Base-by-base conservation (phyloP, 2,329 filamentous ascomycete genomes). In the Tothia fuscella region DNA sequence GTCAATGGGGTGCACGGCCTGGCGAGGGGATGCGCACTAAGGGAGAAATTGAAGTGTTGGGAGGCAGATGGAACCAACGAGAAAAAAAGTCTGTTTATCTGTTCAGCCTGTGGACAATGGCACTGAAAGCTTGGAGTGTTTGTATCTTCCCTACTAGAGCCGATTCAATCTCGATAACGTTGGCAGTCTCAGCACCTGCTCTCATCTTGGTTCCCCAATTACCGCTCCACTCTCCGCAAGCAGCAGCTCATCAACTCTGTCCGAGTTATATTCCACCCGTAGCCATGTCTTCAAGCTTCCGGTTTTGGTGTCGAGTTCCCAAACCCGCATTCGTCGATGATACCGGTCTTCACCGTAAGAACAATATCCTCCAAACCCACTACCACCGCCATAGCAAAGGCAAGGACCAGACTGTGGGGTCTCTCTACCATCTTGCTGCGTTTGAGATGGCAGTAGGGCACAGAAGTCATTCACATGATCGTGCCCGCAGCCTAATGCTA, bases 391-490 rank as follows among this genome's bases (percentile, higher is more conserved):
- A 60, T 96, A 96, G 66, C 91, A 98, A 88, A 96, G 94, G 91
- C 91, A 98, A 20, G 33, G 33, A 19, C 33, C 3, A 96, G 65
- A 20, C 80, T 13, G 12, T 13, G 33, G 16, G 71, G 62, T 36
- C 72, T 56, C 25, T 66, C n/a, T 9, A 72, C 78, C 6, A 55
- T 50, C 38, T 56, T 58, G 26, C 60, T 56, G n/a, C 30, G 30
- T 32, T 32, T 32, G 30, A 6, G n/a, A 16, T 14, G 33, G 33
- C 9, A 36, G 33, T 1, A 95, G 71, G 48, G 83, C 80, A 60
- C 91, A 98, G 60, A 95, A 96, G 56, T 96, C 91, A 57, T 98
- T 98, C 50, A 83, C 89, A 56, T 98, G 91, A 56, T 98, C 91
- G 58, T 96, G 89, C 57, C 89, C 89, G 55, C 85, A 93, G 53